Percentiles rank a stretch among this genome's conserved stretches.
Conservation (phyloP, 805 yeast genomes). For the Candida arabinofermentans region DNA sequence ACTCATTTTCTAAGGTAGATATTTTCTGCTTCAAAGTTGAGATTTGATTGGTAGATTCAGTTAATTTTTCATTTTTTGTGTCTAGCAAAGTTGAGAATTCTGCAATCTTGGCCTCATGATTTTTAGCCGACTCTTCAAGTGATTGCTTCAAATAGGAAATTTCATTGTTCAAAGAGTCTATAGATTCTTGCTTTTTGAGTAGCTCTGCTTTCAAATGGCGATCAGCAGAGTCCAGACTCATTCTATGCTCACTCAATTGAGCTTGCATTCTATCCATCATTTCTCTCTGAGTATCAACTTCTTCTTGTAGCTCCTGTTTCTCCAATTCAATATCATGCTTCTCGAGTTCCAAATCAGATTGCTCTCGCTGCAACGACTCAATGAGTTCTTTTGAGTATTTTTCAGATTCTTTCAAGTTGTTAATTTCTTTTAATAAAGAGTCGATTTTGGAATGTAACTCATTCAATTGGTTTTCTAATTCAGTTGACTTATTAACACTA, state of each 20-base stretch:
- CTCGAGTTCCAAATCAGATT: conserved; percentile 7
- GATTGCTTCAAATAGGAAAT: conserved; percentile 3
- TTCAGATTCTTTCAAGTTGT: conserved; percentile 6
- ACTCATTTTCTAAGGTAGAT: conserved; percentile 17
- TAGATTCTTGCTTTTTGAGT: conserved; percentile 6
- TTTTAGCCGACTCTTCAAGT: neutral
- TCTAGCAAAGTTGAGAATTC: conserved; percentile 10
- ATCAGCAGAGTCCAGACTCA: neutral
- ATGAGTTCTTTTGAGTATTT: neutral
- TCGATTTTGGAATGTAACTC: conserved; percentile 6
- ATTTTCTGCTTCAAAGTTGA: conserved; percentile 11
- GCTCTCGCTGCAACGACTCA: conserved; percentile 3
- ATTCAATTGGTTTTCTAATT: conserved; percentile 9
- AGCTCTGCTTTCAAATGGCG: conserved; percentile 4
- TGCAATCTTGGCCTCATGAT: conserved; percentile 7
- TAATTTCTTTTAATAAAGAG: conserved; percentile 6
- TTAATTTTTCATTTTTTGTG: conserved; percentile 12
- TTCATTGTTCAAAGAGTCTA: conserved; percentile 11
- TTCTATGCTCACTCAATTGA: conserved; percentile 1
- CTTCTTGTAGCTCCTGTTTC: neutral
- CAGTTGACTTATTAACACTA: conserved; percentile 7
- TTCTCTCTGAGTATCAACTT: neutral
- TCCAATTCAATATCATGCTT: neutral
- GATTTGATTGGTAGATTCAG: conserved; percentile 12
- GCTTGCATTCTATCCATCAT: neutral